Conservation (phyloP, 495 filamentous ascomycete genomes). For the Niebla homalea region DNA sequence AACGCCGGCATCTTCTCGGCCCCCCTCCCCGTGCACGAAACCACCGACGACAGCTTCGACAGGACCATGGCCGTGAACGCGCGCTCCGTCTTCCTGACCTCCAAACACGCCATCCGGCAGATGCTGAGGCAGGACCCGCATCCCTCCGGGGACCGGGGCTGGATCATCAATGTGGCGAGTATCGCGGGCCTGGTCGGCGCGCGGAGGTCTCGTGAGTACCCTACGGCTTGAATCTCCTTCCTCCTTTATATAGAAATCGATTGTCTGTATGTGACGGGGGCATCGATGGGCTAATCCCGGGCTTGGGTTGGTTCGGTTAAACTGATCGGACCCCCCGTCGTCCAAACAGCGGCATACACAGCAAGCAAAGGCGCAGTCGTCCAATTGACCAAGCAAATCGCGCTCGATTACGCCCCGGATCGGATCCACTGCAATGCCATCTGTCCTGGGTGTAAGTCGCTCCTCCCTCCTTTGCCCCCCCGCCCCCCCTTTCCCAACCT, state of each 20-base stretch:
- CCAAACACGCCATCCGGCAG: conserved; percentile 31
- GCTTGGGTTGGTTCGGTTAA: too few relatives aligned
- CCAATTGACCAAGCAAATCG: conserved; percentile 32
- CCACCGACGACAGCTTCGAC: conserved; percentile 27
- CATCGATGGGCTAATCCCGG: too few relatives aligned
- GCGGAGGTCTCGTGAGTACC: not conserved
- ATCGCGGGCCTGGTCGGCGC: conserved; percentile 30
- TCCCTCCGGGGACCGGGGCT: conserved; percentile 33
- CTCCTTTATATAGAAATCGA: too few relatives aligned
- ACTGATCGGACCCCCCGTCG: not conserved
- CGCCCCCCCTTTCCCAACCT: too few relatives aligned
- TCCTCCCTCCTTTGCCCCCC: too few relatives aligned
- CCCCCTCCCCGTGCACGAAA: conserved; percentile 23
- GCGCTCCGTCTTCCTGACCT: conserved; percentile 35
- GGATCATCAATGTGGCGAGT: conserved; percentile 40
- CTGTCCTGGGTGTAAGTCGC: conserved; percentile 39
- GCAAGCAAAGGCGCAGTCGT: conserved; percentile 39
- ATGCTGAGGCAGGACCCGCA: conserved; percentile 36
- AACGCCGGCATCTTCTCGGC: not conserved
- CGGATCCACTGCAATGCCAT: conserved; percentile 41
- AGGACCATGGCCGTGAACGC: conserved; percentile 29
- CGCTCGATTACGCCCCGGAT: conserved; percentile 35
- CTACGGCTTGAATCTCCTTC: too few relatives aligned
- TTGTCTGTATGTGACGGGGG: too few relatives aligned
- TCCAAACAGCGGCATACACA: conserved; percentile 29